A percentile compares a stretch with the other conserved stretches of the same genome.
Evolutionary conservation across 441 rosid genomes (phyloP).

Genomic region (Euphorbia schlechtendalii): DNA sequence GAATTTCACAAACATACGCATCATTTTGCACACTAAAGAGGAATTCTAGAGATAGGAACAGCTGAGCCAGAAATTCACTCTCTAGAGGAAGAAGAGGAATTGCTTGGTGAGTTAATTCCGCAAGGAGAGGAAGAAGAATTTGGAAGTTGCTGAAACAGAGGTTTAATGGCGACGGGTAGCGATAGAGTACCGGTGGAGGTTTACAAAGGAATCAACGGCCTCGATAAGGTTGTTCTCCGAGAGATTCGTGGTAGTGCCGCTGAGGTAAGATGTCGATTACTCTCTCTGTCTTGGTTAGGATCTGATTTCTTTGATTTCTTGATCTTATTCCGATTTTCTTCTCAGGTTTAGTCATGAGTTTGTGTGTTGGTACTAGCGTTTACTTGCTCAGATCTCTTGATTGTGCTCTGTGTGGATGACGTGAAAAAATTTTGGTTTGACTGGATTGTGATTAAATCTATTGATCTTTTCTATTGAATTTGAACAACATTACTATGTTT

Average conservation of each 20-base stretch:
- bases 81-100: neutral
- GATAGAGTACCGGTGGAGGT: constrained; percentile 35
- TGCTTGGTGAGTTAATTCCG: neutral
- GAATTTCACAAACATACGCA: neutral
- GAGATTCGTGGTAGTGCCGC: constrained; percentile 58
- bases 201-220: constrained; percentile 55
- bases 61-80: neutral
- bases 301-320: neutral
- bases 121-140: neutral
- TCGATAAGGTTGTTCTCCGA: constrained; percentile 62
- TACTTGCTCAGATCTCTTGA: constrained; percentile 6
- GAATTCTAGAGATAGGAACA: neutral
- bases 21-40: neutral
- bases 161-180: constrained; percentile 28
- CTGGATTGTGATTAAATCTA: neutral
- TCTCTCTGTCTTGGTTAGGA: neutral
- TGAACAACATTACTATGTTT: neutral
- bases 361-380: too few species aligned
- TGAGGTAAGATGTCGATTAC: constrained; percentile 40
- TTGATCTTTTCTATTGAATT: neutral
- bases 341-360: neutral
- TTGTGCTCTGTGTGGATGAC: neutral
- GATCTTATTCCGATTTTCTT: neutral
- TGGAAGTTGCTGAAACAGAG: neutral
- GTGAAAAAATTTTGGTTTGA: neutral